phyloP scores from a whole-genome alignment of 2,329 filamentous ascomycete species.

The Aciculosporium take region DNA sequence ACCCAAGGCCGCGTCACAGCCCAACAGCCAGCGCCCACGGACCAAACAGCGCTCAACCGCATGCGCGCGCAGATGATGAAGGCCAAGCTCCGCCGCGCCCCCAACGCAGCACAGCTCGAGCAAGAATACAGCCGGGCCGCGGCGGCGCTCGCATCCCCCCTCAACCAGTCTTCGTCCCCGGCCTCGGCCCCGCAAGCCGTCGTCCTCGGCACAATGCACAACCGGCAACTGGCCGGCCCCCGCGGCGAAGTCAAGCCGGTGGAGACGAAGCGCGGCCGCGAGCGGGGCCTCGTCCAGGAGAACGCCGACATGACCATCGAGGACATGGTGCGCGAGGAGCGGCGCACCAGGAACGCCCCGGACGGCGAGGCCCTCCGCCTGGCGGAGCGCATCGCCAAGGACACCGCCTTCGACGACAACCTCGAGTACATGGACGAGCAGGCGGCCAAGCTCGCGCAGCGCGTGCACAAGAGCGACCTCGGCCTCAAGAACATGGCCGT shows the following conservation, averaged over 20 bases:
- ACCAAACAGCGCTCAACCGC: slow-evolving; percentile 72
- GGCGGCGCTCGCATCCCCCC: slow-evolving; percentile 38
- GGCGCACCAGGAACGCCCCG: slow-evolving; percentile 61
- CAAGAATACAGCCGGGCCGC: slow-evolving; percentile 69
- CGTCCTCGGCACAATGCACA: slow-evolving; percentile 77
- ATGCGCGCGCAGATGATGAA: slow-evolving; percentile 93
- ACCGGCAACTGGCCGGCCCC: slow-evolving; percentile 66
- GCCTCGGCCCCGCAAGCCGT: slow-evolving; percentile 45
- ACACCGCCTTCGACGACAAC: slow-evolving; percentile 78
- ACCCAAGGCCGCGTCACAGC: slow-evolving; percentile 44
- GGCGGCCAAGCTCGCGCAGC: slow-evolving; percentile 72
- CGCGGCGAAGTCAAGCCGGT: slow-evolving; percentile 63
- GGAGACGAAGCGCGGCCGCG: slow-evolving; percentile 65
- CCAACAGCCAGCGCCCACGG: slow-evolving; percentile 40
- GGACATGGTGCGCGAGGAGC: slow-evolving; percentile 93
- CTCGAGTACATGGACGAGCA: slow-evolving; percentile 98
- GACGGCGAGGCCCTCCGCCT: slow-evolving; percentile 71
- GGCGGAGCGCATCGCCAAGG: slow-evolving; percentile 87
- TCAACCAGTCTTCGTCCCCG: slow-evolving; percentile 27
- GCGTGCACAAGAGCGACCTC: slow-evolving; percentile 75
- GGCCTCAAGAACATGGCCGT: slow-evolving; percentile 82
- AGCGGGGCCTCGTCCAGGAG: slow-evolving; percentile 72
- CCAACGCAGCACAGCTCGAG: slow-evolving; percentile 65
- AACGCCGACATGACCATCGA: slow-evolving; percentile 94
- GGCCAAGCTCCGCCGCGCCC: slow-evolving; percentile 68